A percentile compares a stretch with the other conserved stretches of the same genome.
phyloP scores from a whole-genome alignment of 2,329 filamentous ascomycete genomes.

The Ophiostoma montium region DNA sequence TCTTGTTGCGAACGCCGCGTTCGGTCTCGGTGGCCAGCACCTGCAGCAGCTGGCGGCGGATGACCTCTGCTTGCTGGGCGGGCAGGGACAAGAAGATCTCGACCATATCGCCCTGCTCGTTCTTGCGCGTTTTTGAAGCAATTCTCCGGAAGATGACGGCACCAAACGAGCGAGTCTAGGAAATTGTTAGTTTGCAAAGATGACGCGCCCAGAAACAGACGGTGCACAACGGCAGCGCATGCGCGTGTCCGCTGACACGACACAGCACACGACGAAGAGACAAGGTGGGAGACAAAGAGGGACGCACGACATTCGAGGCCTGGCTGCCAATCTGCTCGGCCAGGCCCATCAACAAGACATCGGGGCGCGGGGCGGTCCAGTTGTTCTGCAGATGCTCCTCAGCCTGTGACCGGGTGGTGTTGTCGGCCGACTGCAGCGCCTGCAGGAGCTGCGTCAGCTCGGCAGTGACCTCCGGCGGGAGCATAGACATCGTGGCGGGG shows the following conservation, averaged over 20 bases:
- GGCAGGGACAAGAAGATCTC: conserved; percentile 78
- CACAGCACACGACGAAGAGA: not conserved
- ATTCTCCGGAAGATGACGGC: conserved; percentile 92
- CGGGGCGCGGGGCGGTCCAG: conserved; percentile 72
- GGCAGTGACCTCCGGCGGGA: conserved; percentile 69
- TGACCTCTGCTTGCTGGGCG: conserved; percentile 58
- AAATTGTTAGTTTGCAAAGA: not conserved
- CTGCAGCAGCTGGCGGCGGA: conserved; percentile 72
- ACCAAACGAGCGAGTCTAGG: conserved; percentile 76
- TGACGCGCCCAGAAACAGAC: not conserved
- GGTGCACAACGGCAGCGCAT: too few species aligned
- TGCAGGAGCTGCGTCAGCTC: conserved; percentile 77
- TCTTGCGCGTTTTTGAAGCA: conserved; percentile 76
- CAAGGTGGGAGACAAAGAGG: not conserved
- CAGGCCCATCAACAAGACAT: conserved; percentile 83
- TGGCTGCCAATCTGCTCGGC: conserved; percentile 79
- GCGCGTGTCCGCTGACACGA: too few species aligned
- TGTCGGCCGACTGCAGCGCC: conserved; percentile 81
- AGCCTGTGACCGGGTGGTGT: conserved; percentile 67
- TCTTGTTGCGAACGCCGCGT: conserved; percentile 74
- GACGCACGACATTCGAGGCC: conserved; percentile 55
- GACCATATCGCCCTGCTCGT: conserved; percentile 51
- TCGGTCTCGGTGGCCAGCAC: conserved; percentile 60
- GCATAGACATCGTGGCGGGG: conserved; percentile 54
- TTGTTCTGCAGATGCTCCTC: conserved; percentile 84